Evolutionary conservation across 805 yeast genomes (phyloP).

Genomic region (Clavispora vitiphila): DNA sequence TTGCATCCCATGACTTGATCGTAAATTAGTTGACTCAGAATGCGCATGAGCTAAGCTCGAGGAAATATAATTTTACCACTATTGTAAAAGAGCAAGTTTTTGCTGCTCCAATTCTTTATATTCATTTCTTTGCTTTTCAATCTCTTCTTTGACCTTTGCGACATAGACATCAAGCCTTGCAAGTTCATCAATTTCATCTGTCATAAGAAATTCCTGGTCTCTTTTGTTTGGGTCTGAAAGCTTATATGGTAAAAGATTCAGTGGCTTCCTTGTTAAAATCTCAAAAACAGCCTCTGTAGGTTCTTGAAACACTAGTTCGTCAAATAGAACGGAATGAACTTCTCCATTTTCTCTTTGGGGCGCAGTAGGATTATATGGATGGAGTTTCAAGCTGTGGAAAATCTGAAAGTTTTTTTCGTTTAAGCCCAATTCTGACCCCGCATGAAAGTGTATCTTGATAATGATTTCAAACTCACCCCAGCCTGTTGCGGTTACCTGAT

Average conservation of each 20-base stretch:
- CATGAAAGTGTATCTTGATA: constrained; percentile 77
- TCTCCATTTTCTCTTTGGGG: constrained; percentile 39
- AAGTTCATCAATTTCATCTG: constrained; percentile 38
- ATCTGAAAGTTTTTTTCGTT: constrained; percentile 82
- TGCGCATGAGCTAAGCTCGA: neutral
- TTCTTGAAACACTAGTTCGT: constrained; percentile 90
- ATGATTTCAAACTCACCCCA: constrained; percentile 99
- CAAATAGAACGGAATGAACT: constrained; percentile 53
- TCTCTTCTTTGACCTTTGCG: constrained; percentile 34
- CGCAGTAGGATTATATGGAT: constrained; percentile 63
- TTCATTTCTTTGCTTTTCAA: constrained; percentile 36
- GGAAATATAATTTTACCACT: neutral
- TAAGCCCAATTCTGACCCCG: constrained; percentile 57
- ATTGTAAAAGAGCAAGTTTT: constrained; percentile 34
- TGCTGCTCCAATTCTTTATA: constrained; percentile 39
- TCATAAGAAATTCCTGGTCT: constrained; percentile 38
- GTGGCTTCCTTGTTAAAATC: constrained; percentile 66
- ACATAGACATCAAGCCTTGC: constrained; percentile 37
- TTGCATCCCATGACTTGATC: neutral
- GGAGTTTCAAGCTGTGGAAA: constrained; percentile 86
- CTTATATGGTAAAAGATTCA: constrained; percentile 43
- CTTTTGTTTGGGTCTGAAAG: constrained; percentile 28
- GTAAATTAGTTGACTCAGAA: neutral
- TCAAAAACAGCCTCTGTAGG: constrained; percentile 90
- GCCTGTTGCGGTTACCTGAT: constrained; percentile 93